Evolutionary conservation across 2,329 filamentous ascomycete species (phyloP).

Genomic region (Penicillium sp.): DNA sequence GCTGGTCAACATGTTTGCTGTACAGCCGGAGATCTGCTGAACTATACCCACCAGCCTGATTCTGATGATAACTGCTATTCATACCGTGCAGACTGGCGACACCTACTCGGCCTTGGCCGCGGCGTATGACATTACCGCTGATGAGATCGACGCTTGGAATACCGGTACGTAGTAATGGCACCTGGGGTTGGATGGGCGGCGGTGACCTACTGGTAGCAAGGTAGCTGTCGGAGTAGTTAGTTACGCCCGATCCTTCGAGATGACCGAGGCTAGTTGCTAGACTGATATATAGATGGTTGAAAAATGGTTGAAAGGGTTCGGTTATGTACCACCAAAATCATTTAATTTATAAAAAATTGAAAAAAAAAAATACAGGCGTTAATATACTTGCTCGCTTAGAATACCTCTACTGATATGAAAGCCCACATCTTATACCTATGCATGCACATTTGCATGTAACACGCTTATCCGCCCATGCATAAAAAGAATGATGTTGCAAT

Average conservation of each 20-base stretch:
- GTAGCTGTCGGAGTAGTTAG: constrained; percentile 32
- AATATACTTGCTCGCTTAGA: too few species aligned
- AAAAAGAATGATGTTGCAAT: too few species aligned
- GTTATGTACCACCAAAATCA: too few species aligned
- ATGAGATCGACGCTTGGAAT: constrained; percentile 36
- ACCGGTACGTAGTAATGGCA: constrained; percentile 24
- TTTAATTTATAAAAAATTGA: too few species aligned
- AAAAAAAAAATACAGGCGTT: too few species aligned
- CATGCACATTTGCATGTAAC: too few species aligned
- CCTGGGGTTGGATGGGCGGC: constrained; percentile 42
- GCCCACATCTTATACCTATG: too few species aligned
- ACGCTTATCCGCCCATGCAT: too few species aligned
- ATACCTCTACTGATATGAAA: too few species aligned
- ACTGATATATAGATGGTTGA: too few species aligned
- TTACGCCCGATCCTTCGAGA: constrained; percentile 36
- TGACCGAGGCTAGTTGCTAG: constrained; percentile 30
- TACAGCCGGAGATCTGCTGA: constrained; percentile 29
- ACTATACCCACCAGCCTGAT: constrained; percentile 30
- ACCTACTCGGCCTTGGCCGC: constrained; percentile 27
- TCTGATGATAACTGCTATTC: constrained; percentile 33
- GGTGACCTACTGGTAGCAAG: constrained; percentile 22
- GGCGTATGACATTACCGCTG: constrained; percentile 27
- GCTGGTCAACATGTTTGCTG: constrained; percentile 36
- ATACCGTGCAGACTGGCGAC: constrained; percentile 30
- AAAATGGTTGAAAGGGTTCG: too few species aligned